Evolutionary conservation across 345 rosid species (phyloP).

Genomic region (Salix udensis): DNA sequence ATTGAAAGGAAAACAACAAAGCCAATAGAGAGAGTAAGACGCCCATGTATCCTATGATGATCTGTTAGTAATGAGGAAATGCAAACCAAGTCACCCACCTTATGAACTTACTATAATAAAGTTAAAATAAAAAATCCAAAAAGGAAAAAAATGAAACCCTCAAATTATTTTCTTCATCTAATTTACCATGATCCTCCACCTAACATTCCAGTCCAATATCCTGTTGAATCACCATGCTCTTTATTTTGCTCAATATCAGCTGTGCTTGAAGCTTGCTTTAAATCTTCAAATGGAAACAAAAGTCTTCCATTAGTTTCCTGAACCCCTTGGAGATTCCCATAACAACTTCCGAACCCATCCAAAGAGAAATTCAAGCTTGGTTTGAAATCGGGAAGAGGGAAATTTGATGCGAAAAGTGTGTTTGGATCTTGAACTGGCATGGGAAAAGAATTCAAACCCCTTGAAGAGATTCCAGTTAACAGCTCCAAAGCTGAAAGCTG

Average conservation of each 20-base stretch:
- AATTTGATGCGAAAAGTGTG: slow-evolving; percentile 45
- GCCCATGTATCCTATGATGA: slow-evolving; percentile 26
- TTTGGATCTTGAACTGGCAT: slow-evolving; percentile 60
- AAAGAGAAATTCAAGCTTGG: slow-evolving; percentile 72
- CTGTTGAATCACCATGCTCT: slow-evolving; percentile 56
- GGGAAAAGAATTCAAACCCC: slow-evolving; percentile 63
- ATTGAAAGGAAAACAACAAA: neutral
- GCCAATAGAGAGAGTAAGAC: slow-evolving; percentile 6
- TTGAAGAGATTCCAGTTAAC: slow-evolving; percentile 55
- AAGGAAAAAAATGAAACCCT: slow-evolving; percentile 14
- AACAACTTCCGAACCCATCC: slow-evolving; percentile 63
- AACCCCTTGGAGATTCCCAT: slow-evolving; percentile 45
- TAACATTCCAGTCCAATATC: slow-evolving; percentile 92
- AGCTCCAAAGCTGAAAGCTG: slow-evolving; percentile 69
- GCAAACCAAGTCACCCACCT: slow-evolving; percentile 42
- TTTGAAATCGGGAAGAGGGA: slow-evolving; percentile 75
- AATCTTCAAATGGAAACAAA: slow-evolving; percentile 88
- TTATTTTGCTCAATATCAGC: slow-evolving; percentile 40
- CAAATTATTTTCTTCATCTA: slow-evolving; percentile 28
- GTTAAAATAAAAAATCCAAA: slow-evolving; percentile 14
- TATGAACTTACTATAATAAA: slow-evolving; percentile 22
- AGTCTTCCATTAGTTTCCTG: slow-evolving; percentile 56
- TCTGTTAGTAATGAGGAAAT: slow-evolving; percentile 45
- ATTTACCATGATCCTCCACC: slow-evolving; percentile 93
- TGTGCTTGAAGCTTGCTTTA: slow-evolving; percentile 67